Base-by-base conservation (phyloP, 345 rosid genomes). In the Citrus reticulata region DNA sequence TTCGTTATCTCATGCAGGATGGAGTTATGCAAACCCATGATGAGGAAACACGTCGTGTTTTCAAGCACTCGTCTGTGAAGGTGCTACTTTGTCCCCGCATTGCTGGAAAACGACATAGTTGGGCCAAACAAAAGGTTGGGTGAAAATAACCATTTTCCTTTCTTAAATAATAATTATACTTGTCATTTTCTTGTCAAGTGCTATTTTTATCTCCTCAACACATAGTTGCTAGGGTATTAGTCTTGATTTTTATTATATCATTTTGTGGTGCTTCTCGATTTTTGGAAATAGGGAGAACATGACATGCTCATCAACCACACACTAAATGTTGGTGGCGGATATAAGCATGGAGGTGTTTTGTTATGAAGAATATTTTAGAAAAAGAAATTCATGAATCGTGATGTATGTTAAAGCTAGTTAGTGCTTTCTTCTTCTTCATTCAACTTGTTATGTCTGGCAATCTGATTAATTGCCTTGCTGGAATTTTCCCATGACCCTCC, bases 21-120 rank as follows among this genome's bases (percentile, higher is more conserved):
- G 99, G 99, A 46, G 76, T 91, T 67, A 95, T 95, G 99, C 86
- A 72, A 72, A 95, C 99, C n/a, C 99, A 95, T 80, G 99, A 95
- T 74, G 99, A 95, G 88, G 99, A 95, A 88, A 95, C 97, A 71
- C 97, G 98, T 27, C 90, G 91, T 16, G 93, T 88, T 86, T 95
- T 95, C 86, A 95, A 95, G 84, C 89, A 89, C 81, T 95, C 99
- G 5, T 95, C 99, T 17, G 98, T 95, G 80, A 93, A 90, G 77
- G 97, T 95, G 79, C 85, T 95, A 71, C 95, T 95, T 46, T 95
- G 99, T 81, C 97, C 98, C 64, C 93, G 99, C 16, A 81, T 80
- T 84, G 99, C 98, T 82, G 99, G 99, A 83, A 95, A 95, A 81
- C 85, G 84, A 49, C 96, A 92, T 86, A 95, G 99, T 79, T 95